Base-by-base conservation (phyloP, 768 basidiomycete genomes). In the Naganishia vaughanmartiniae region DNA sequence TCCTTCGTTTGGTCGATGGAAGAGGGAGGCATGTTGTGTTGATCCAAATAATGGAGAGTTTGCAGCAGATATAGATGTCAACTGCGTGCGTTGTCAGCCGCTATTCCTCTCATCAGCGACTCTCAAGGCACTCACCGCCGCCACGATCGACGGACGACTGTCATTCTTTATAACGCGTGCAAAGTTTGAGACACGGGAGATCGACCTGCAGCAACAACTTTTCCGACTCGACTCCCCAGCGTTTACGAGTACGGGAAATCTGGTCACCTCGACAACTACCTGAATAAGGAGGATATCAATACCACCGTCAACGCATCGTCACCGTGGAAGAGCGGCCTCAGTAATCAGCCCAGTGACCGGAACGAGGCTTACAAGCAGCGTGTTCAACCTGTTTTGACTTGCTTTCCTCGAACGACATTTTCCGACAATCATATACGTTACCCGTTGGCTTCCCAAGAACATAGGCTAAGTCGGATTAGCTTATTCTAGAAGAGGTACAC, bases 121-220 rank as follows among this genome's bases (percentile, higher is more conserved):
- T 26, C 42, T 7, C 48, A 26, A 51, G n/a, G 14, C 21, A 51
- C 12, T 51, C 21, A 26, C n/a, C 48, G 39, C 7, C 39, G n/a
- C 21, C 24, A 51, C 48, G 48, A 51, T 51, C 48, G 48, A 51
- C 48, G 24, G 48, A n/a, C 42, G 24, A 51, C 48, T 51, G 48
- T 26, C 24, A n/a, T 51, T n/a, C 19, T 51, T 4, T 4, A 15
- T 51, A 51, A 51, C 48, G 48, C n/a, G 48, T 51, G n/a, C 21
- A 51, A 51, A 21, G 48, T 51, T 51, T 51, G 48, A 51, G n/a
- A 51, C 48, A 19, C 46, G 9, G n/a, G 46, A 36, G 46, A 51
- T 51, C 48, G 7, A 51, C 48, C 48, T n/a, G 48, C 48, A 51
- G n/a, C n/a, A 36, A 42, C 48, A 51, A 51, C 48, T 51, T 51